Evolutionary conservation across 2,329 filamentous ascomycete genomes (phyloP).

Genomic region (Drechslera avenae): DNA sequence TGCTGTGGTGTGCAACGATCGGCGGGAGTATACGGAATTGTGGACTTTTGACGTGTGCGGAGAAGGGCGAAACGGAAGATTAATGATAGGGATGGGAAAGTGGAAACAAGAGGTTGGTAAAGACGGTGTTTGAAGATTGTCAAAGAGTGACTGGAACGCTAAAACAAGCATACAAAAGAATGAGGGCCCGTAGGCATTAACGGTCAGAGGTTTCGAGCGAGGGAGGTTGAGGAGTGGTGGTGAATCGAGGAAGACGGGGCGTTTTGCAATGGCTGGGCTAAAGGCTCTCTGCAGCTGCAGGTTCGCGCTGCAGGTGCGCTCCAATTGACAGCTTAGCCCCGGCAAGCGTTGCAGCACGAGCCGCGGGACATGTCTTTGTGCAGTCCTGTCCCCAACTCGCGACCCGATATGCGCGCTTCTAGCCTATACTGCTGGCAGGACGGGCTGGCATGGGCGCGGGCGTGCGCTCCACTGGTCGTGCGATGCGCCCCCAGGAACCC

Average conservation of each 20-base stretch:
- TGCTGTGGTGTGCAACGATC: constrained; percentile 24
- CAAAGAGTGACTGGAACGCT: constrained; percentile 43
- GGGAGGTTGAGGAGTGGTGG: constrained; percentile 37
- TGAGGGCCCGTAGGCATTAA: constrained; percentile 45
- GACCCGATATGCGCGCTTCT: constrained; percentile 16
- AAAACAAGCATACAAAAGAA: constrained; percentile 45
- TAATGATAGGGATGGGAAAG: constrained; percentile 32
- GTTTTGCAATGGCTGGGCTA: constrained; percentile 29
- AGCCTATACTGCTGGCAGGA: not conserved
- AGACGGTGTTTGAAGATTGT: constrained; percentile 27
- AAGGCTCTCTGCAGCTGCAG: constrained; percentile 33
- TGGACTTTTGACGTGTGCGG: constrained; percentile 28
- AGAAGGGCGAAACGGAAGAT: constrained; percentile 36
- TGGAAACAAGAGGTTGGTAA: constrained; percentile 23
- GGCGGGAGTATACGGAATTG: constrained; percentile 13
- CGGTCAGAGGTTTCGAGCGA: constrained; percentile 35
- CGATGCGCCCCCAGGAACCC: constrained; percentile 32
- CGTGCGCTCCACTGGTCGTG: constrained; percentile 16
- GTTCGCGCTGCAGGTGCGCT: constrained; percentile 38
- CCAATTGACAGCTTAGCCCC: constrained; percentile 38
- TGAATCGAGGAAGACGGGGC: constrained; percentile 31
- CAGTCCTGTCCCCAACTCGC: constrained; percentile 21
- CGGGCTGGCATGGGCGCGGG: not conserved
- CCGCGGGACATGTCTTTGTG: constrained; percentile 23
- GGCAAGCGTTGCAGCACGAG: constrained; percentile 35